Evolutionary conservation across 2,329 filamentous ascomycete species (phyloP).

Genomic region (Colletotrichum sp.): DNA sequence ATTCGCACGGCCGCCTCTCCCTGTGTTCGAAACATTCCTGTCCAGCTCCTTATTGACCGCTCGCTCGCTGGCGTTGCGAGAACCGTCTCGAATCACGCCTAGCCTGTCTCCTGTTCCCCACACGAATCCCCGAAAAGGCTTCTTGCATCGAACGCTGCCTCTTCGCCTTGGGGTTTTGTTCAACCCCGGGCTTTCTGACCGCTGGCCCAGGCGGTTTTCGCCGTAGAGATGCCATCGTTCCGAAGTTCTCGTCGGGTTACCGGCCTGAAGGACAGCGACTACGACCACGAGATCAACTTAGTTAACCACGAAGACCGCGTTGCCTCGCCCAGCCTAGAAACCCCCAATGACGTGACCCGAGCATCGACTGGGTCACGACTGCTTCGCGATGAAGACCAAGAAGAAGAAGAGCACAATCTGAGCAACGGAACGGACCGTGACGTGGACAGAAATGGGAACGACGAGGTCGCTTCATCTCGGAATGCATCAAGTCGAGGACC

Average conservation of each 20-base stretch:
- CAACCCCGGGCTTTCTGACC: not conserved
- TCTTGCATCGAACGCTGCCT: not conserved
- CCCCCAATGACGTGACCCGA: not conserved
- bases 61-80: not conserved
- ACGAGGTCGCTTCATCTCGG: not conserved
- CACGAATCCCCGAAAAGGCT: slow-evolving; percentile 16
- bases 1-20: not conserved
- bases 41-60: not conserved
- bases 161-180: not conserved
- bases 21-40: not conserved
- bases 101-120: slow-evolving; percentile 1
- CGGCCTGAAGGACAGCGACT: slow-evolving; percentile 63
- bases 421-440: not conserved
- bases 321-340: slow-evolving; percentile 7
- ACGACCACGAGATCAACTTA: slow-evolving; percentile 75
- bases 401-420: not conserved
- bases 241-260: slow-evolving; percentile 60
- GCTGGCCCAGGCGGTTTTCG: not conserved
- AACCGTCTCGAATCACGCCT: not conserved
- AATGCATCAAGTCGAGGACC: not conserved
- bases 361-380: slow-evolving; percentile 10
- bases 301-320: slow-evolving; percentile 56
- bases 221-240: slow-evolving; percentile 38
- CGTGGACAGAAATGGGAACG: not conserved
- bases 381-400: slow-evolving; percentile 9